phyloP scores from a whole-genome alignment of 2,329 filamentous ascomycete species.

The Apiospora phragmitis region DNA sequence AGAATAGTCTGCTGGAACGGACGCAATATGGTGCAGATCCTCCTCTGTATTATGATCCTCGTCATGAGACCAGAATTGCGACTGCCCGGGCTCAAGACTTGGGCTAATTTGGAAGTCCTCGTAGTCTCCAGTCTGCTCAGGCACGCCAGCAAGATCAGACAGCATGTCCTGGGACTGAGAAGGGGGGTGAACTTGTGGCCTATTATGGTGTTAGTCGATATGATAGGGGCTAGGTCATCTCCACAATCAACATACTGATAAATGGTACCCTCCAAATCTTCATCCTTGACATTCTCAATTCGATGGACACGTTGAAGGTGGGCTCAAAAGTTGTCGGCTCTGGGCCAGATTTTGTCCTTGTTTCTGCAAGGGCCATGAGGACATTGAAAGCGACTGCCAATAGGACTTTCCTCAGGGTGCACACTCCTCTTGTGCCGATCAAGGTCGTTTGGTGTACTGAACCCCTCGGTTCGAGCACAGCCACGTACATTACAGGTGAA shows the following conservation, averaged over 20 bases:
- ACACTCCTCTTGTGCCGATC: conserved; percentile 75
- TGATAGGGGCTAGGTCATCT: not conserved
- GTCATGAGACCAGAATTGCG: conserved; percentile 12
- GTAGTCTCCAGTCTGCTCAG: conserved; percentile 11
- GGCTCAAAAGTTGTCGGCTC: conserved; percentile 83
- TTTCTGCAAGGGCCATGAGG: conserved; percentile 54
- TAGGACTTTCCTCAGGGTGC: conserved; percentile 54
- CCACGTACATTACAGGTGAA: conserved; percentile 58
- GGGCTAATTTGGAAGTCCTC: conserved; percentile 13
- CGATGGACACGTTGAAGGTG: conserved; percentile 73
- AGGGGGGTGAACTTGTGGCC: not conserved
- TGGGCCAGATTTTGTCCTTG: conserved; percentile 72
- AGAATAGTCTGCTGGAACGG: not conserved
- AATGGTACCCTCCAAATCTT: conserved; percentile 33
- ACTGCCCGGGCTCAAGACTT: conserved; percentile 12
- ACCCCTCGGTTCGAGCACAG: conserved; percentile 66
- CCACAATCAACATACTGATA: not conserved
- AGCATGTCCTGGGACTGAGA: conserved; percentile 13
- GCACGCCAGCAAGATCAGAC: conserved; percentile 14
- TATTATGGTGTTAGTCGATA: not conserved
- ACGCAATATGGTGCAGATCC: not conserved
- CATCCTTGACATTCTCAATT: conserved; percentile 35
- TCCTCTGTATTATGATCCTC: not conserved
- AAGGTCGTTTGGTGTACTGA: conserved; percentile 79
- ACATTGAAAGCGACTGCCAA: conserved; percentile 60